These are phyloP conservation scores for Lachancea quebecensis DNA, from an alignment of 805 yeast species.

Conservation along the genomic window DNA sequence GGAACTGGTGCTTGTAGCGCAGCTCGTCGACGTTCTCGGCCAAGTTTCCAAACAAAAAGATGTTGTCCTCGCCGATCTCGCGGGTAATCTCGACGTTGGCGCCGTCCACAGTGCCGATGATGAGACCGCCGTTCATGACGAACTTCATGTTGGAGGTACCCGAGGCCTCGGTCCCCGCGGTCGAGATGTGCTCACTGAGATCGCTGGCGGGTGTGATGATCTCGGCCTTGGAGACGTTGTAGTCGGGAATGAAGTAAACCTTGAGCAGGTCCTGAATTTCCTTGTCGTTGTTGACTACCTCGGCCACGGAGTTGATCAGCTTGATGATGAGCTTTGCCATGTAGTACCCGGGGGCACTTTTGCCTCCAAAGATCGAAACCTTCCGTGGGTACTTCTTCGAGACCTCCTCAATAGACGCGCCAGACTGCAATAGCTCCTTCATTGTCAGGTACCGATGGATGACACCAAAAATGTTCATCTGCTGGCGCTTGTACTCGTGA, in stretches of 20 bases:
- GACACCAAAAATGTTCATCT: conserved; percentile 83
- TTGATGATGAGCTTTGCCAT: conserved; percentile 90
- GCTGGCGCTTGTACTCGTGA: conserved; percentile 95
- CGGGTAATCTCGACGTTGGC: conserved; percentile 93
- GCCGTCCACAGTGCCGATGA: conserved; percentile 94
- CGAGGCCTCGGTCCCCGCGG: conserved; percentile 96
- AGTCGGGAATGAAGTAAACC: conserved; percentile 85
- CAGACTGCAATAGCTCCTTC: conserved; percentile 39
- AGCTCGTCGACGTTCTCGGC: conserved; percentile 85
- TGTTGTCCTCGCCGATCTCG: conserved; percentile 89
- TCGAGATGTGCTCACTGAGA: conserved; percentile 86
- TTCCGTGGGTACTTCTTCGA: conserved; percentile 57
- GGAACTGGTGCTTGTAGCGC: conserved; percentile 65
- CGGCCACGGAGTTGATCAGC: conserved; percentile 73
- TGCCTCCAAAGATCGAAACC: conserved; percentile 84
- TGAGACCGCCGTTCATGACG: conserved; percentile 87
- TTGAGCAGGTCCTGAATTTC: conserved; percentile 71
- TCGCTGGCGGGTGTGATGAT: conserved; percentile 86
- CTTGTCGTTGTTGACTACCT: conserved; percentile 70
- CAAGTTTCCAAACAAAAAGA: conserved; percentile 84
- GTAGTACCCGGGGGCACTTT: conserved; percentile 96
- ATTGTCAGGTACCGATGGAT: conserved; percentile 75
- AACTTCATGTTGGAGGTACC: conserved; percentile 97
- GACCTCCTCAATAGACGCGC: conserved; percentile 54
- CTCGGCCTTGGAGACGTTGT: conserved; percentile 91